Base-by-base conservation (phyloP, 805 yeast genomes). In the Hanseniaspora jakobsenii region DNA sequence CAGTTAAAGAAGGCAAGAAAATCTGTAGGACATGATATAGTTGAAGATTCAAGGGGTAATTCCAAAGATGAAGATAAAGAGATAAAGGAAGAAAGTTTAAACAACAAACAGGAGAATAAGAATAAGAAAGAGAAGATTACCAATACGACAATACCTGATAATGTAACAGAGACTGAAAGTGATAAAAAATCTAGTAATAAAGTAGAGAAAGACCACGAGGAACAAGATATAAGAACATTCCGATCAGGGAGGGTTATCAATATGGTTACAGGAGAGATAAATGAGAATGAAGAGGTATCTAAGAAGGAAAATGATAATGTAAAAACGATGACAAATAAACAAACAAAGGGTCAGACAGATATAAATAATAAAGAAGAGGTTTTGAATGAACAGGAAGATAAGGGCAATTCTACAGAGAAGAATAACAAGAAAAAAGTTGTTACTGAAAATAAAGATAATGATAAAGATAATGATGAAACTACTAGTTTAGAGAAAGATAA, bases 1-100 rank as follows among this genome's bases (percentile, higher is more conserved):
- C 8, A 22, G 14, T 19, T 22, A 5, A 34, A 34, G 22, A 48
- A 29, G 43, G 46, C 17, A 32, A 32, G 6, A 45, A 38, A 27
- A 43, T 36, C 29, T n/a, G n/a, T n/a, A n/a, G n/a, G n/a, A n/a
- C n/a, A n/a, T n/a, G n/a, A n/a, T n/a, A n/a, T n/a, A n/a, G n/a
- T n/a, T n/a, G n/a, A n/a, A n/a, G n/a, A n/a, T n/a, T n/a, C n/a
- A n/a, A n/a, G n/a, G n/a, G n/a, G n/a, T n/a, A n/a, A n/a, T n/a
- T n/a, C n/a, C n/a, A n/a, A n/a, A n/a, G n/a, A n/a, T n/a, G n/a
- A n/a, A n/a, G n/a, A n/a, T n/a, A n/a, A n/a, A n/a, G n/a, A n/a
- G n/a, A n/a, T n/a, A n/a, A n/a, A n/a, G n/a, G 48, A 30, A 26
- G 48, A 44, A 31, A 49, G 36, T 17, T 39, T 36, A 8, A 39